Evolutionary conservation across 1,284 basidiomycete genomes (phyloP), one percentile per base, ranked within the genome.

Genomic region (Apiotrichum domesticum): DNA sequence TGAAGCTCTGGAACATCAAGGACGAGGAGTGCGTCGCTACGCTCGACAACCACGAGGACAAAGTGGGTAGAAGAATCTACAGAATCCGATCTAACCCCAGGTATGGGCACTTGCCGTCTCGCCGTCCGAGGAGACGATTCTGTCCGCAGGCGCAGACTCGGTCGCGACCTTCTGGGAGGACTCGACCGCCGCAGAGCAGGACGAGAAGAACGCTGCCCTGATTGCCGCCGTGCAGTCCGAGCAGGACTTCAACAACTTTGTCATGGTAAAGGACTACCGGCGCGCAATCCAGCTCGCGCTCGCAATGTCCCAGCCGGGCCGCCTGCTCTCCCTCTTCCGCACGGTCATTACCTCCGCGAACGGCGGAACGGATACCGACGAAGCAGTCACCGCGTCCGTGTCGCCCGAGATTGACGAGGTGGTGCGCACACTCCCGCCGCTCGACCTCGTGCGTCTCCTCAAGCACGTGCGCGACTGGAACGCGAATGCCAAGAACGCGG

Each of bases 11-110:
- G 96, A 93, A 89, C 72, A 82, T 96, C 55, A 82, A 84, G 62
- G 87, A 89, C 52, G 95, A 98, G 71, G 85, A 88, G 65, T 96
- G 90, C 71, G 80, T 84, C 4, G 80, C 85, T 13, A 98, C 95
- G 7, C 79, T 98, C 72, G 96, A 98, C 75, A 94, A 93, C 65
- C 94, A 98, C 68, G 90, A 97, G 71, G 93, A 94, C 67, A 96
- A 94, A 82, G 91, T 88, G 62, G 39, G 83, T 70, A n/a, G 29
- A 21, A 21, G 21, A 21, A 21, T 21, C 21, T 21, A 21, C 21
- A 21, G 21, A 21, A 21, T 21, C 21, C 21, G 21, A 21, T 21
- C 21, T 32, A 48, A 44, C 45, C 7, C 15, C 52, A 75, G 90
- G 86, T 98, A 10, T 98, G 94, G 96, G 90, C 91, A 0, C 80